Evolutionary conservation across 1,139 yeast genomes (phyloP).

Genomic region (Lodderomyces pseudojiufengensis): DNA sequence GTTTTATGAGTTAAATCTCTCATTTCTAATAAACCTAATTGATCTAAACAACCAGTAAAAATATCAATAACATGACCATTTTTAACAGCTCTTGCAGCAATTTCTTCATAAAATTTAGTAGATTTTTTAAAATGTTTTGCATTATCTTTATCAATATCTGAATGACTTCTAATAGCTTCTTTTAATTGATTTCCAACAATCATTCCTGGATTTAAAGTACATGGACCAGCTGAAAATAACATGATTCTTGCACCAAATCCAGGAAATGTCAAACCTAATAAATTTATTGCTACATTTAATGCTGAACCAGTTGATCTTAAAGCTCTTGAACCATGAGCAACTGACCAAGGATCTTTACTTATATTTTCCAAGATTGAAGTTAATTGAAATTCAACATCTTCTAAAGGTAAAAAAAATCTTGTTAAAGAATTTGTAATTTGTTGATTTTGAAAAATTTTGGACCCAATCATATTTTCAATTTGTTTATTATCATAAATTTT

Average conservation of each 20-base stretch:
- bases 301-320: constrained; percentile 94
- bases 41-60: constrained; percentile 97
- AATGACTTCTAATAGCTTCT: constrained; percentile 96
- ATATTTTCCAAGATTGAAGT: constrained; percentile 78
- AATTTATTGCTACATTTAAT: constrained; percentile 73
- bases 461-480: constrained; percentile 54
- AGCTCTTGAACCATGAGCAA: constrained; percentile 83
- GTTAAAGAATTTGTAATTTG: constrained; percentile 48
- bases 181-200: constrained; percentile 88
- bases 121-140: constrained; percentile 95
- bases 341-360: constrained; percentile 88
- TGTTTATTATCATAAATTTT: constrained; percentile 79
- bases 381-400: constrained; percentile 82
- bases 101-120: constrained; percentile 72
- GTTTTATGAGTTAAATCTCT: constrained; percentile 81
- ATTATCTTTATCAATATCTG: constrained; percentile 73
- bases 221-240: constrained; percentile 92
- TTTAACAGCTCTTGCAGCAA: constrained; percentile 65
- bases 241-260: constrained; percentile 89
- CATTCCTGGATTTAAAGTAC: constrained; percentile 93
- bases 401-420: constrained; percentile 81
- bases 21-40: constrained; percentile 97
- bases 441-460: constrained; percentile 11
- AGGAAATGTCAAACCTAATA: constrained; percentile 82
- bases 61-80: constrained; percentile 89